phyloP scores from a whole-genome alignment of 2,329 filamentous ascomycete species.

The Macrophomina pseudophaseolina region DNA sequence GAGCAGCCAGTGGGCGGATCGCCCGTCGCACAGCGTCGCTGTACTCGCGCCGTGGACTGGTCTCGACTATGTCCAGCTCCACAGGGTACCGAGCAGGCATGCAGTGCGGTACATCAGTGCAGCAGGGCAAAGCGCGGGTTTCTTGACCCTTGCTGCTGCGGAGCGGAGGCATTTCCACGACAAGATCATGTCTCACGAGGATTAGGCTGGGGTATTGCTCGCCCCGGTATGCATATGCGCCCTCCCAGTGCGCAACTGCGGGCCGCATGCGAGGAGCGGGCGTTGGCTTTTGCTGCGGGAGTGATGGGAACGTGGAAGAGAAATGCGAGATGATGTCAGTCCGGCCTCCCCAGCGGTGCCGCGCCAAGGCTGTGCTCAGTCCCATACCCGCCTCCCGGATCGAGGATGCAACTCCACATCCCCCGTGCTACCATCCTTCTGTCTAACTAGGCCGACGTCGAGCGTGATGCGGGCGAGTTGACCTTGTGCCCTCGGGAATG shows the following conservation, averaged over 20 bases:
- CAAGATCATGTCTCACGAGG: slow-evolving; percentile 4
- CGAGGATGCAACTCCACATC: neutral
- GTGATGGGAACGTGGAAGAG: slow-evolving; percentile 10
- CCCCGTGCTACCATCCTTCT: neutral
- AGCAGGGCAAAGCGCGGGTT: neutral
- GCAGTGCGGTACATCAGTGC: neutral
- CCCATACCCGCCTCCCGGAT: slow-evolving; percentile 3
- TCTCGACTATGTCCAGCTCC: neutral
- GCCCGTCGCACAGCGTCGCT: slow-evolving; percentile 1
- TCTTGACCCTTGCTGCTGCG: slow-evolving; percentile 2
- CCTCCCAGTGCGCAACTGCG: slow-evolving; percentile 1
- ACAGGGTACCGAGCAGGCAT: neutral
- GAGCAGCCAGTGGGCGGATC: neutral
- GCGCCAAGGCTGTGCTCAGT: neutral
- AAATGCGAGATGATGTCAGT: slow-evolving; percentile 13
- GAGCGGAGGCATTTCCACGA: slow-evolving; percentile 11
- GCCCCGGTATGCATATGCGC: slow-evolving; percentile 3
- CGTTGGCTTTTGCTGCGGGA: neutral
- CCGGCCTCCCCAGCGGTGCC: neutral
- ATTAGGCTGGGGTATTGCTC: neutral
- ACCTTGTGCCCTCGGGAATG: neutral
- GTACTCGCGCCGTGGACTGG: slow-evolving; percentile 4
- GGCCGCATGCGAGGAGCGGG: slow-evolving; percentile 16
- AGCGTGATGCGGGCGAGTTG: neutral
- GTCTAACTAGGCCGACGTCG: neutral